phyloP scores from a whole-genome alignment of 2,329 filamentous ascomycete species.

The Ophiostoma fasciatum region DNA sequence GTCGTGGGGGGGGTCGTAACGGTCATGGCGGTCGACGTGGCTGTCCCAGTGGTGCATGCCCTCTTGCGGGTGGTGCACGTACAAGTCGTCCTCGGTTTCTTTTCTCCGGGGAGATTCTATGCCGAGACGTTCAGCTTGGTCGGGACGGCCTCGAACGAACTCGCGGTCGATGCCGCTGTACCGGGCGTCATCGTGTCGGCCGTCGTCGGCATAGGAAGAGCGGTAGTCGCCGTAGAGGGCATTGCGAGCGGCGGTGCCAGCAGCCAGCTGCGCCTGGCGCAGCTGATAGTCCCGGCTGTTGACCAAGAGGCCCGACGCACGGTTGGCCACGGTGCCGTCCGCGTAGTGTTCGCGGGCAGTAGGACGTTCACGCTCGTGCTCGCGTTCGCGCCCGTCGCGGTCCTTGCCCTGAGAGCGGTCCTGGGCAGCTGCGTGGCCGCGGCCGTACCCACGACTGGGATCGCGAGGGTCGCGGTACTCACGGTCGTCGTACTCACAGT shows the following conservation, averaged over 20 bases:
- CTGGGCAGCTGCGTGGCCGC: background rate
- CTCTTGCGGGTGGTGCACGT: slow-evolving; percentile 8
- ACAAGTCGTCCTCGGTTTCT: slow-evolving; percentile 9
- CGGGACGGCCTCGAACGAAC: background rate
- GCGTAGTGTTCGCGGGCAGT: slow-evolving; percentile 10
- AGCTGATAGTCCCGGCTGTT: slow-evolving; percentile 10
- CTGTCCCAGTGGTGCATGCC: slow-evolving; percentile 6
- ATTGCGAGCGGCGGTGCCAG: background rate
- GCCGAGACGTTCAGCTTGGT: slow-evolving; percentile 3
- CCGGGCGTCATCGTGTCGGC: background rate
- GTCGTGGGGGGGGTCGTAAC: slow-evolving; percentile 1
- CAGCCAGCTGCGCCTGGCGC: background rate
- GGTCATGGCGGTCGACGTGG: too few species aligned
- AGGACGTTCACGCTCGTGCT: slow-evolving; percentile 3
- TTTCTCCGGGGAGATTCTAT: slow-evolving; percentile 6
- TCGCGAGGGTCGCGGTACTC: too few species aligned
- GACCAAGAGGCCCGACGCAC: slow-evolving; percentile 8
- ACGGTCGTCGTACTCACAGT: slow-evolving; percentile 21
- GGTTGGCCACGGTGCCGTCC: slow-evolving; percentile 9
- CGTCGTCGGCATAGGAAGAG: slow-evolving; percentile 3
- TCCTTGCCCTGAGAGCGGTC: slow-evolving; percentile 12
- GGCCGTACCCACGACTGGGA: too few species aligned
- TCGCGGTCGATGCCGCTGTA: slow-evolving; percentile 1
- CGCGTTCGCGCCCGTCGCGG: slow-evolving; percentile 11
- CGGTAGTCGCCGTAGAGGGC: slow-evolving; percentile 5